Conservation (phyloP, 768 basidiomycete genomes). For the Lentinus tigrinus region DNA sequence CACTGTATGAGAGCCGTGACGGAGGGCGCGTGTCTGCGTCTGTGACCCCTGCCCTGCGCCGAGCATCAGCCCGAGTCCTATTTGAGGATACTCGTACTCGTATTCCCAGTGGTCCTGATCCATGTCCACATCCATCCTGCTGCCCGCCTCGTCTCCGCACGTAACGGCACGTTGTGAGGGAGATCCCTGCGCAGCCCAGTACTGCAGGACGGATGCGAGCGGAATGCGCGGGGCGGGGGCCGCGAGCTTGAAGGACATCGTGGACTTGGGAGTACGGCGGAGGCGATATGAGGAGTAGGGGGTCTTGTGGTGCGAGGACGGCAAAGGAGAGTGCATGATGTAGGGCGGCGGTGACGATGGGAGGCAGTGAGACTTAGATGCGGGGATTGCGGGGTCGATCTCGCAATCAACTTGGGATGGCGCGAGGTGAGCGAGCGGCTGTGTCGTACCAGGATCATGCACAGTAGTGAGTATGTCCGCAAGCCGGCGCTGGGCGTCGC, state of each 20-base stretch:
- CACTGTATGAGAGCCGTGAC: slow-evolving; percentile 3
- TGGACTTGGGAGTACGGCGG: slow-evolving; percentile 1
- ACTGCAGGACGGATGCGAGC: slow-evolving; percentile 5
- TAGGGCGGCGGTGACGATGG: slow-evolving; percentile 5
- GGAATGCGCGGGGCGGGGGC: slow-evolving; percentile 5
- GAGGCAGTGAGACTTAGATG: background rate
- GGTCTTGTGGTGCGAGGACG: slow-evolving; percentile 3
- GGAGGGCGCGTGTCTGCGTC: background rate
- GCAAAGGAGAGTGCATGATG: slow-evolving; percentile 7
- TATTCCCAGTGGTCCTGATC: background rate
- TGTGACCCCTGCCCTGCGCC: background rate
- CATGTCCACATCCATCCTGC: background rate
- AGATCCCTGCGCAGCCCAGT: slow-evolving; percentile 5
- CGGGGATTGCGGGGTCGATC: background rate
- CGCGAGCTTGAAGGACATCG: slow-evolving; percentile 9
- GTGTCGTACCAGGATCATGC: slow-evolving; percentile 1
- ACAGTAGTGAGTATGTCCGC: slow-evolving; percentile 5
- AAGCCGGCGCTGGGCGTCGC: slow-evolving; percentile 12
- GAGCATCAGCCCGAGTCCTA: slow-evolving; percentile 7
- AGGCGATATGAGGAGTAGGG: background rate
- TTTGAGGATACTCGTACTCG: background rate
- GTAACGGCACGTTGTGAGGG: background rate
- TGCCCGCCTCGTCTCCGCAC: background rate
- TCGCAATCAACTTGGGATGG: background rate
- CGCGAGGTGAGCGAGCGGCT: background rate